Percentiles rank a stretch among this genome's conserved stretches.
phyloP scores from a whole-genome alignment of 495 filamentous ascomycete species.

The Aspergillus nidulans region DNA sequence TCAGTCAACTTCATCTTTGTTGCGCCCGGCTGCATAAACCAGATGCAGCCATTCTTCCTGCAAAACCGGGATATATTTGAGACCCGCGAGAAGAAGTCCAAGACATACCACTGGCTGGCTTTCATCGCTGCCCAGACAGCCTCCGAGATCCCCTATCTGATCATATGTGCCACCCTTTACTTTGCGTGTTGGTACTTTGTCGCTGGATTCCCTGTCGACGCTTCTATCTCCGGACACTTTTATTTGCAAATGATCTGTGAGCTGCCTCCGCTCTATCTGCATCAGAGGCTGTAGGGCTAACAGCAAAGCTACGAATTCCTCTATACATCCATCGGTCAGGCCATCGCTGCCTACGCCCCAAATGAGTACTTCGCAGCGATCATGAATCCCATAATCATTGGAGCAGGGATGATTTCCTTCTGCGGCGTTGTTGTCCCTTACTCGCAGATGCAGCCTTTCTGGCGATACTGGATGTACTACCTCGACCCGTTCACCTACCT shows the following conservation, averaged over 20 bases:
- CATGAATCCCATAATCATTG: conserved; percentile 48
- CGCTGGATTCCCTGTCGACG: conserved; percentile 41
- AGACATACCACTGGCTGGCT: conserved; percentile 45
- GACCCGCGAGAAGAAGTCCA: conserved; percentile 68
- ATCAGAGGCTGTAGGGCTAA: neutral
- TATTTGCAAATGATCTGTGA: conserved; percentile 45
- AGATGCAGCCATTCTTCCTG: conserved; percentile 84
- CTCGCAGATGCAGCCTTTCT: conserved; percentile 47
- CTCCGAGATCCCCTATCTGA: conserved; percentile 57
- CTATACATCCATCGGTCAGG: conserved; percentile 41
- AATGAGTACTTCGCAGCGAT: conserved; percentile 52
- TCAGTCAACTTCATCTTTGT: conserved; percentile 60
- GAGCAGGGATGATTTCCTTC: conserved; percentile 50
- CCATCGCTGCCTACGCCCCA: conserved; percentile 51
- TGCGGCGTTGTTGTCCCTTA: conserved; percentile 54
- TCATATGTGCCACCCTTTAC: conserved; percentile 53
- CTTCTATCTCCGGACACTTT: conserved; percentile 43
- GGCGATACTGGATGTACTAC: conserved; percentile 59
- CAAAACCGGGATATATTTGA: conserved; percentile 69
- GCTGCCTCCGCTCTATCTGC: conserved; percentile 19
- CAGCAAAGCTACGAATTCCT: conserved; percentile 41
- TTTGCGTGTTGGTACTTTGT: conserved; percentile 59
- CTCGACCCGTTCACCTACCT: conserved; percentile 54
- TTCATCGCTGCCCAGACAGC: conserved; percentile 45
- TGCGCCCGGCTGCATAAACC: conserved; percentile 78